These are phyloP conservation scores for Monilinia fructicola DNA, from an alignment of 2,329 filamentous ascomycete genomes.

Conservation along the genomic window DNA sequence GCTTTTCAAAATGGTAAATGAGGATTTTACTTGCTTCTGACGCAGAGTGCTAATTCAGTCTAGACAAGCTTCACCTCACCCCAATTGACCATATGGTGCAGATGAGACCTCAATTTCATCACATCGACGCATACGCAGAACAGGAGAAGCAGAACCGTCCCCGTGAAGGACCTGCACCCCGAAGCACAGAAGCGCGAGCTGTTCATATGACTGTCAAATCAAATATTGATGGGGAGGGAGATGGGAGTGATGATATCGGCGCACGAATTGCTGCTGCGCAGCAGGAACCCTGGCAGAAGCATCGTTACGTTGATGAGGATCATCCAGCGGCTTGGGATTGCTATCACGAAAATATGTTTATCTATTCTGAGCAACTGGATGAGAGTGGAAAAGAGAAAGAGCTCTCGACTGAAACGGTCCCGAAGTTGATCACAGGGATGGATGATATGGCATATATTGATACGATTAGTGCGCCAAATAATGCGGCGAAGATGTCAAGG, in stretches of 20 bases:
- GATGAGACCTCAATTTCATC: slow-evolving; percentile 87
- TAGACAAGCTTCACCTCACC: slow-evolving; percentile 83
- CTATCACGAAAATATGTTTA: slow-evolving; percentile 71
- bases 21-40: not conserved
- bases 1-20: slow-evolving; percentile 78
- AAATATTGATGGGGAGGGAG: slow-evolving; percentile 63
- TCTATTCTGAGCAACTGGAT: slow-evolving; percentile 26
- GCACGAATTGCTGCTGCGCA: slow-evolving; percentile 76
- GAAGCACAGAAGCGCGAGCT: slow-evolving; percentile 60
- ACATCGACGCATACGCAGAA: slow-evolving; percentile 82
- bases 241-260: slow-evolving; percentile 69
- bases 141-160: slow-evolving; percentile 50
- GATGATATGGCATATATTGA: slow-evolving; percentile 61
- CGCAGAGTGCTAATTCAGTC: slow-evolving; percentile 15
- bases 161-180: slow-evolving; percentile 38
- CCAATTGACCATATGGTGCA: slow-evolving; percentile 81
- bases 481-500: slow-evolving; percentile 37
- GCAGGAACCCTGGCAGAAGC: slow-evolving; percentile 75
- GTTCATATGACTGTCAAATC: slow-evolving; percentile 88
- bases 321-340: slow-evolving; percentile 71
- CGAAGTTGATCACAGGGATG: slow-evolving; percentile 52
- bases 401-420: slow-evolving; percentile 30
- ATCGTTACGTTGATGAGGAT: slow-evolving; percentile 82
- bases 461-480: slow-evolving; percentile 55
- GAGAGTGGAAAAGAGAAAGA: slow-evolving; percentile 26